Base-by-base conservation (phyloP, 1,139 yeast genomes). In the Protomyces macrosporus region DNA sequence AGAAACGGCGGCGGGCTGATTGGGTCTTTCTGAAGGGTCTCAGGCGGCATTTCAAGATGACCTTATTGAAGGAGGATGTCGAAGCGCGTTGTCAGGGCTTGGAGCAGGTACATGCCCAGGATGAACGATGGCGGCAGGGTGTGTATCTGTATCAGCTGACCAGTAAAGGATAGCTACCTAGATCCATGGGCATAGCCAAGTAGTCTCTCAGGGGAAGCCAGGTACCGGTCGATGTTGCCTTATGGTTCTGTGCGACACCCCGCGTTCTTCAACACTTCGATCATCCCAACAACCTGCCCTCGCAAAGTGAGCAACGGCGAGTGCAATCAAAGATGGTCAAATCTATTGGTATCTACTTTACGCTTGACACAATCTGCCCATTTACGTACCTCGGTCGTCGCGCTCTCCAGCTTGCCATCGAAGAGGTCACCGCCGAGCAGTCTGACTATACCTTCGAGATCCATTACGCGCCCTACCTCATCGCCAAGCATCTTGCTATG, bases 341-440 rank as follows among this genome's bases (percentile, higher is more conserved):
- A 30, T 14, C 48, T 16, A 42, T 85, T 72, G 93, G 87, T n/a
- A 78, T 77, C 72, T 86, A 87, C 71, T 57, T 57, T 48, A 57
- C 60, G 5, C 55, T 57, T 16, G 60, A 57, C 53, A 57, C 60
- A 7, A 57, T 57, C 48, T 57, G 60, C 35, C 60, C 60, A 9
- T 57, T 57, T 40, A 57, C 60, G 12, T 57, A 57, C 45, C 60
- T 57, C 33, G 60, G 60, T n/a, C 12, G 60, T 36, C 54, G 60
- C 33, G 35, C 39, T 45, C 50, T 57, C 14, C 54, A 48, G 32
- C 32, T 57, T 30, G 60, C 60, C 3, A 37, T 16, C 32, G 32
- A 37, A 9, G 37, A 48, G 14, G 55, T 53, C 6, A 39, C 51
- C n/a, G 50, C 34, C 12, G 60, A 57, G 3, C 39, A 50, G 37